Evolutionary conservation across 2,329 filamentous ascomycete genomes (phyloP), one percentile per base, ranked within the genome.

Genomic region (Paraphaeosphaeria minitans): DNA sequence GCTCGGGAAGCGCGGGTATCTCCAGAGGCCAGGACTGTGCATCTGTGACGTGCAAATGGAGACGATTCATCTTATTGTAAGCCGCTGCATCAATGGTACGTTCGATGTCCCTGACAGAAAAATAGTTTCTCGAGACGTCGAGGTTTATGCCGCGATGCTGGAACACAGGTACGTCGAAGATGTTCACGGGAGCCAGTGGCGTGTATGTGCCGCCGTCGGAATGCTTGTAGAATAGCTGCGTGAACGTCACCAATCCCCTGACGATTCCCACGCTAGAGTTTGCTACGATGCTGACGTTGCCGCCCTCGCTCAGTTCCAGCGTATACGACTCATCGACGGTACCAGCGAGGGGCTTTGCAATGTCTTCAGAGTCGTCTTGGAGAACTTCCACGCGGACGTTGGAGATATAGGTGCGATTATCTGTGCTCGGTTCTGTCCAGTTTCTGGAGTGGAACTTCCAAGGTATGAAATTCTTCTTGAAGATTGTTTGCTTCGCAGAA

Each of bases 21-120:
- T 92, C 91, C 24, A 96, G 81, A 0, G 92, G 92, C 89, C 92
- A 96, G 4, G 91, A 91, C 76, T 96, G 92, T 16, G 89, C 87
- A 75, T 96, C 92, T 4, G 91, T 95, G 57, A 89, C 83, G 79
- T 96, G 92, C 55, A 94, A 80, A 76, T 95, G 92, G 56, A 96
- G 82, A 6, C 87, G 83, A 78, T 95, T 95, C 81, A 95, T 84
- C 80, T 96, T 95, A 80, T 88, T 92, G 84, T 87, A 92, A 1
- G 89, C 81, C 64, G 90, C 78, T 42, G 87, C 89, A 70, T 96
- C 90, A 64, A 97, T 90, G 54, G 88, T 91, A 52, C 87, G 86
- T 69, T 88, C 83, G 65, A 96, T 88, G 67, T 90, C 85, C 3
- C 81, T 74, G 24, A 91, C 79, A 1, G 85, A 83, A 75, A 89